Percentiles rank a stretch among this genome's conserved stretches.
Conservation (phyloP, 306 rosid genomes). For the Lablab purpureus region DNA sequence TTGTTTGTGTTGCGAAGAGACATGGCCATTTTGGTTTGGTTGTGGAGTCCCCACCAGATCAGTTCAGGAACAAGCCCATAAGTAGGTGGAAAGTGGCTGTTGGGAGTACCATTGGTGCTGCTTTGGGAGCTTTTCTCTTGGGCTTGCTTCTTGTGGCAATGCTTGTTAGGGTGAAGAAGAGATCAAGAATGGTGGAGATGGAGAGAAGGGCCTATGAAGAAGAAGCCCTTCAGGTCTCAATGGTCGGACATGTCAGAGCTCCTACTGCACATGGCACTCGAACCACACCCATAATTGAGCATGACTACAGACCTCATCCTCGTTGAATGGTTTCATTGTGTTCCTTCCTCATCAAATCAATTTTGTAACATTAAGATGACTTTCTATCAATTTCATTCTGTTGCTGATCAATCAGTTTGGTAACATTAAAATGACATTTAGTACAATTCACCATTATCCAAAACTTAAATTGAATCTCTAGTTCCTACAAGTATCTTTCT, state of each 20-base stretch:
- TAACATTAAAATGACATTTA: constrained; percentile 50
- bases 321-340: constrained; percentile 44
- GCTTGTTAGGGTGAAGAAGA: constrained; percentile 91
- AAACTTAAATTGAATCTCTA: constrained; percentile 27
- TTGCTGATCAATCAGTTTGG: constrained; percentile 47
- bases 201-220: constrained; percentile 94
- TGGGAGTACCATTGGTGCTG: constrained; percentile 86
- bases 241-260: constrained; percentile 98
- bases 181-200: constrained; percentile 84
- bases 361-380: constrained; percentile 59
- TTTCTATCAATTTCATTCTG: constrained; percentile 4
- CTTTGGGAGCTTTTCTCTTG: constrained; percentile 80
- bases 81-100: constrained; percentile 85
- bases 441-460: constrained; percentile 33
- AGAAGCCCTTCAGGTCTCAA: constrained; percentile 94
- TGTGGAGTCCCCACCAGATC: constrained; percentile 58
- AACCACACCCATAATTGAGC: constrained; percentile 70
- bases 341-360: constrained; percentile 31
- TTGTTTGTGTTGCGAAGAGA: constrained; percentile 70
- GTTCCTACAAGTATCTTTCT: constrained; percentile 2
- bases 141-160: constrained; percentile 90
- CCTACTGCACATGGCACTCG: constrained; percentile 77
- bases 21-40: constrained; percentile 96
- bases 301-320: constrained; percentile 66
- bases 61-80: constrained; percentile 52